phyloP scores from a whole-genome alignment of 139 green algal genomes.

The Prasinococcaceae sp. region DNA sequence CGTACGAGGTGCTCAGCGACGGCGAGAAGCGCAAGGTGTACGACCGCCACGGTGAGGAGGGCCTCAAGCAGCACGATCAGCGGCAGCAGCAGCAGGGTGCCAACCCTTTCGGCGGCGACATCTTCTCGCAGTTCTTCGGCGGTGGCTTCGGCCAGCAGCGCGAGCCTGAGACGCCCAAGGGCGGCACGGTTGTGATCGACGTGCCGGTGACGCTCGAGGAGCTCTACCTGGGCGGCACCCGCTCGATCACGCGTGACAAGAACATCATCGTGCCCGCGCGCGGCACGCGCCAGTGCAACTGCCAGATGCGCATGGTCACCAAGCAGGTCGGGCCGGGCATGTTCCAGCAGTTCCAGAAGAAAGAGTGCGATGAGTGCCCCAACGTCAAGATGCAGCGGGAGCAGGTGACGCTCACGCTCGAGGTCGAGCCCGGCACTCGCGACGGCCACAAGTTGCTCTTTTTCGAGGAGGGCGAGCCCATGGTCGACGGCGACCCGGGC shows the following conservation, averaged over 20 bases:
- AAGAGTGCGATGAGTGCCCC: conserved; percentile 78
- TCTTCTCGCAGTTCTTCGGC: conserved; percentile 67
- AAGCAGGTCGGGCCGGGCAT: conserved; percentile 90
- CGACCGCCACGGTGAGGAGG: conserved; percentile 92
- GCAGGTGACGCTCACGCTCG: conserved; percentile 54
- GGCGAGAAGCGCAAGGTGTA: conserved; percentile 86
- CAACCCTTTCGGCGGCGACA: conserved; percentile 48
- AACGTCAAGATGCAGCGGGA: conserved; percentile 74
- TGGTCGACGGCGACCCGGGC: conserved; percentile 85
- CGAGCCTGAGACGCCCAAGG: conserved; percentile 69
- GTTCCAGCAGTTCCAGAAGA: conserved; percentile 87
- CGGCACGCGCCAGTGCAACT: conserved; percentile 92
- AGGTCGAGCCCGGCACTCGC: conserved; percentile 80
- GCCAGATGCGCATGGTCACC: conserved; percentile 81
- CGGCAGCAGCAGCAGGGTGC: conserved; percentile 33
- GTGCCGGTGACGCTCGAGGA: conserved; percentile 74
- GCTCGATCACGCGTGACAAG: conserved; percentile 63
- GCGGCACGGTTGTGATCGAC: conserved; percentile 66
- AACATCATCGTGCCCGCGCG: conserved; percentile 60
- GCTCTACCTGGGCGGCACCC: conserved; percentile 64
- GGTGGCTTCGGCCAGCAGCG: conserved; percentile 42
- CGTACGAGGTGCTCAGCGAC: conserved; percentile 89
- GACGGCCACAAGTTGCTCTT: conserved; percentile 73
- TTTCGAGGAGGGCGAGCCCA: conserved; percentile 88
- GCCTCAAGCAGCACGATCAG: conserved; percentile 70